Evolutionary conservation across 495 filamentous ascomycete species (phyloP), one percentile per base, ranked within the genome.

Genomic region (Daldinia loculata): DNA sequence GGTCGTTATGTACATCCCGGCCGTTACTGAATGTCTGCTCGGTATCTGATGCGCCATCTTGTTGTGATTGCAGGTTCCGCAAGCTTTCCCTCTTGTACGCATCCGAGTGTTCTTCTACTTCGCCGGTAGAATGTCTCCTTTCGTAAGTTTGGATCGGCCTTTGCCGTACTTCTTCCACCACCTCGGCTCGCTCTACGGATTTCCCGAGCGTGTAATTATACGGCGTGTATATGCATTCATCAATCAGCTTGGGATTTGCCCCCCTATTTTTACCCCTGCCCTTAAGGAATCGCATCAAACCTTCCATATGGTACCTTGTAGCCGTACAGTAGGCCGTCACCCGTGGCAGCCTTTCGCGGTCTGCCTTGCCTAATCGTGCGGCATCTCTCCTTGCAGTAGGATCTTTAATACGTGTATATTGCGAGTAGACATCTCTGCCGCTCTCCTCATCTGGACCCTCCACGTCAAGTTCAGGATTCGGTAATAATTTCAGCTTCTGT

Each of bases 301-400:
- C 90, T 6, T 97, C 94, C 79, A 97, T 87, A 66, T 93, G 89
- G 75, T 98, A 98, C 12, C 88, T 90, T 77, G 92, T 92, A 27
- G 96, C 93, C 1, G 96, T 98, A 74, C 94, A 97, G 80, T 98
- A 98, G 17, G 95, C 95, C 26, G 95, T 98, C 4, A 99, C 95
- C 60, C 95, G 83, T 2, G 95, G 95, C 52, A 99, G 81, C 66
- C 89, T 86, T 59, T 93, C 91, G 41, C 95, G 87, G 75, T 99
- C 95, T 38, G 94, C 94, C 74, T 98, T 98, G 36, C 96, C 96
- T 26, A 99, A 80, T 61, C 94, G 83, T 36, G 96, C 96, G 26
- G 95, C 95, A 85, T 98, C 96, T 68, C 95, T 88, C 58, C 95
- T 84, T 12, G 95, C 95, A 0, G 92, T 96, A 2, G 94, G 94